These are phyloP conservation scores for Candida railenensis DNA, from an alignment of 805 yeast genomes.

Conservation along the genomic window DNA sequence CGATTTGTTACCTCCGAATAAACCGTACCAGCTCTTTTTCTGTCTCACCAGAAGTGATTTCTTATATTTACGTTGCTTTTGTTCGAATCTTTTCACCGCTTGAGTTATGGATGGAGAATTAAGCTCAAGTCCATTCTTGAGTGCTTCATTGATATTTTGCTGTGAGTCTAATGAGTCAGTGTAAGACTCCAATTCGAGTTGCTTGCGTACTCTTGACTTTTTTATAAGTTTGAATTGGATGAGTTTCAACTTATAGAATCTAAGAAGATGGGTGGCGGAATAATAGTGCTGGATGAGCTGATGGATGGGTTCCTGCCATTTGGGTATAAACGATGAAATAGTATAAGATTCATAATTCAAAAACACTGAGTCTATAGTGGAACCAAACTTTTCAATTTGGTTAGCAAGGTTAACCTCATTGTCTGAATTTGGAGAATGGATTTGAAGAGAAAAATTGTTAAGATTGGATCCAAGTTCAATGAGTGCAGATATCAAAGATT, in stretches of 20 bases:
- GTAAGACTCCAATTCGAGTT: slow-evolving; percentile 34
- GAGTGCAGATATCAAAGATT: slow-evolving; percentile 35
- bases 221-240: slow-evolving; percentile 45
- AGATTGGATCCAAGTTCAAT: slow-evolving; percentile 57
- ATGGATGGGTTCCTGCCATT: slow-evolving; percentile 52
- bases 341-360: slow-evolving; percentile 47
- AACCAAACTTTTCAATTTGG: slow-evolving; percentile 50
- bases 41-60: slow-evolving; percentile 11
- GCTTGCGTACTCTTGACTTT: slow-evolving; percentile 37
- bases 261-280: slow-evolving; percentile 43
- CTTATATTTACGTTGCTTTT: slow-evolving; percentile 16
- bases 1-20: slow-evolving; percentile 36
- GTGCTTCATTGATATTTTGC: slow-evolving; percentile 20
- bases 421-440: slow-evolving; percentile 16
- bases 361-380: slow-evolving; percentile 50
- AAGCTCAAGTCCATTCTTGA: slow-evolving; percentile 27
- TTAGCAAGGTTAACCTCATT: slow-evolving; percentile 5
- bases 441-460: slow-evolving; percentile 53
- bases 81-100: slow-evolving; percentile 33
- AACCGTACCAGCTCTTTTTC: slow-evolving; percentile 42
- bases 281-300: slow-evolving; percentile 46
- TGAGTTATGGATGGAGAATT: slow-evolving; percentile 39
- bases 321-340: slow-evolving; percentile 33
- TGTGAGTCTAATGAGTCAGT: slow-evolving; percentile 17
- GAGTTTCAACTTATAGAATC: slow-evolving; percentile 52